Base-by-base conservation (phyloP, 305 asterid species). In the Solanum aculeatissimum region DNA sequence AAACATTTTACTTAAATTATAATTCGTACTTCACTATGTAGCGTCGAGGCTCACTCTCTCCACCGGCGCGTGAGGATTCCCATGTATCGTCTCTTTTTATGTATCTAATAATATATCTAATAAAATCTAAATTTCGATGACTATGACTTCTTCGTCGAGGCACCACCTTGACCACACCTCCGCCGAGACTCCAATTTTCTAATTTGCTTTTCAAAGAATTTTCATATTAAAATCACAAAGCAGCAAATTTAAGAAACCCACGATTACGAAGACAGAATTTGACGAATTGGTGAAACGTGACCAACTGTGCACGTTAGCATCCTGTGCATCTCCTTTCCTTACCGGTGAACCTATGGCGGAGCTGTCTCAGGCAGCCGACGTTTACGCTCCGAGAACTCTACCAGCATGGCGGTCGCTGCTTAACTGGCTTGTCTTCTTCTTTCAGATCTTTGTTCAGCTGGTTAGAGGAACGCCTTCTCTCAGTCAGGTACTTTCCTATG, bases 361-460 rank as follows among this genome's bases (percentile, higher is more conserved):
- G 94, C 91, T 95, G 89, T 93, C 97, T 80, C 91, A 92, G 85
- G 91, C 86, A 72, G 84, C 91, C 82, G 98, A 91, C 55, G 93
- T 92, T 40, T 93, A 94, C 94, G 92, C 97, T 85, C 97, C 98
- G 85, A 92, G 93, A 89, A 92, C 95, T 81, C 72, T 92, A 57
- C 96, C 91, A 89, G 92, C 91, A 63, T 97, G 99, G 99, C 89
- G 95, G 85, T 86, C 94, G 58, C 91, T 97, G 66, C 83, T 97
- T 78, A 94, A 93, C 93, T 97, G 98, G 97, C 79, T 97, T 53
- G 89, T 89, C 32, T 94, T 97, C 91, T 91, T 95, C 89, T 94
- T 92, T 85, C 98, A 91, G 96, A 93, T 97, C 95, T 97, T 95
- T 86, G 87, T 92, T 81, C 97, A 95, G 98, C 93, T 96, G 97